Evolutionary conservation across 2,329 filamentous ascomycete species (phyloP), one percentile per base, ranked within the genome.

Genomic region (Cyclaneusma minus): DNA sequence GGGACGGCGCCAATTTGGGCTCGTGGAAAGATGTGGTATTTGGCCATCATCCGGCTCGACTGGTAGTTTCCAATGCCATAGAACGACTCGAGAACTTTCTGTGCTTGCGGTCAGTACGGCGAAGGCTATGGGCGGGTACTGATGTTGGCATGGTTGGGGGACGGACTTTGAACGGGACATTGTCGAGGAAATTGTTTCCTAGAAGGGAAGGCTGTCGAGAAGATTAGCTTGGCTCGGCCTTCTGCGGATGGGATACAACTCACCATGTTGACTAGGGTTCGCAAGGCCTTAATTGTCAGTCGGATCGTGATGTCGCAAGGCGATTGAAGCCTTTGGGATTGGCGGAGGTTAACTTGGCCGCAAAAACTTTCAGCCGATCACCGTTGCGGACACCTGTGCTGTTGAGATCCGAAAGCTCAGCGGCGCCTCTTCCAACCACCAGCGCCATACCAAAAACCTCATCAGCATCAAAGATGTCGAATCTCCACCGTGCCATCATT

Each of bases 101-200:
- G 39, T n/a, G 24, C 19, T 11, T 13, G 4, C 23, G 22, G 27
- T 32, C 26, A 28, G 10, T 20, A 27, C 32, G 28, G 29, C 30
- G 25, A 29, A 25, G 13, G 28, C 21, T 21, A 13, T 19, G 25
- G 21, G 22, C 26, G 28, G 27, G 24, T 19, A 22, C n/a, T 14
- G 24, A 23, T 13, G 34, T 31, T 30, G 25, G 25, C 56, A n/a
- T n/a, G n/a, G n/a, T n/a, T n/a, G n/a, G n/a, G n/a, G n/a, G n/a
- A n/a, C n/a, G 51, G 70, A 82, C 83, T 63, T 79, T 78, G 50
- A 95, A 76, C 47, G 94, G 68, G 53, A 76, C 75, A 44, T 62
- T 58, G 58, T 93, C 85, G 42, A 69, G 60, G 60, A 95, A 94
- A 60, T 79, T 85, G 60, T 81, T 63, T 44, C 82, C 81, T 47